A percentile compares a stretch with the other conserved stretches of the same genome.
These are phyloP conservation scores for Papiliotrema flavescens DNA, from an alignment of 1,284 basidiomycete species.

Conservation along the genomic window DNA sequence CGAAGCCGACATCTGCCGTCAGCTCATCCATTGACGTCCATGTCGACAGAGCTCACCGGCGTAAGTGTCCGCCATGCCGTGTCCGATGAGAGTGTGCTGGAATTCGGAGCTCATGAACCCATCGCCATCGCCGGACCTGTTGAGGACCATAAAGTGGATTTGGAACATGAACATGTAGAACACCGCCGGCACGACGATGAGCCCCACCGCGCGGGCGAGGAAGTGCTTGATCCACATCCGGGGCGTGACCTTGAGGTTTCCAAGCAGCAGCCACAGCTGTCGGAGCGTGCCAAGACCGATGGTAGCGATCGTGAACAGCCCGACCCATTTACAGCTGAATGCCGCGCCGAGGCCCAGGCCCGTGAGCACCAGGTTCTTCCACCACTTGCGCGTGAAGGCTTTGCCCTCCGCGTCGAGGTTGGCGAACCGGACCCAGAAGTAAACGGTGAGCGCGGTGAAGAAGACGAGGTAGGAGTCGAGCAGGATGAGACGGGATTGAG, in stretches of 20 bases:
- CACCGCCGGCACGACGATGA: slow-evolving; percentile 75
- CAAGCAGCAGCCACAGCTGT: slow-evolving; percentile 88
- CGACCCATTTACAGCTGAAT: slow-evolving; percentile 96
- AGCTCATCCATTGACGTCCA: neutral
- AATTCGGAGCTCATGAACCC: slow-evolving; percentile 99
- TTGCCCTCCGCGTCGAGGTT: slow-evolving; percentile 69
- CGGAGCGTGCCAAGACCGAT: slow-evolving; percentile 78
- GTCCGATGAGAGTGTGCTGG: slow-evolving; percentile 90
- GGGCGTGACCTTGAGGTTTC: slow-evolving; percentile 77
- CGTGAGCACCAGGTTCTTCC: slow-evolving; percentile 85
- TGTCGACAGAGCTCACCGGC: slow-evolving; percentile 58
- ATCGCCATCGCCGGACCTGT: slow-evolving; percentile 90
- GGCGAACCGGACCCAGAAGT: slow-evolving; percentile 84
- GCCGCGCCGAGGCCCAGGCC: slow-evolving; percentile 89
- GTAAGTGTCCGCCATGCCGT: slow-evolving; percentile 86
- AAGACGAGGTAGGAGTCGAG: slow-evolving; percentile 96
- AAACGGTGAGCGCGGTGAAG: slow-evolving; percentile 87
- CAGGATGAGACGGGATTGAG: slow-evolving; percentile 93
- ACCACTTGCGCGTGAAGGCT: slow-evolving; percentile 82
- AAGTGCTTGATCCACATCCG: slow-evolving; percentile 78
- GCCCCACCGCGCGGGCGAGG: slow-evolving; percentile 77
- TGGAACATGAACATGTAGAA: slow-evolving; percentile 97
- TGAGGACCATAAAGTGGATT: slow-evolving; percentile 86
- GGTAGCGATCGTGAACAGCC: slow-evolving; percentile 96
- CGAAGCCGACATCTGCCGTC: slow-evolving; percentile 73